These are phyloP conservation scores for Hymenoscyphus salicellus DNA, from an alignment of 2,329 filamentous ascomycete species.

Conservation along the genomic window DNA sequence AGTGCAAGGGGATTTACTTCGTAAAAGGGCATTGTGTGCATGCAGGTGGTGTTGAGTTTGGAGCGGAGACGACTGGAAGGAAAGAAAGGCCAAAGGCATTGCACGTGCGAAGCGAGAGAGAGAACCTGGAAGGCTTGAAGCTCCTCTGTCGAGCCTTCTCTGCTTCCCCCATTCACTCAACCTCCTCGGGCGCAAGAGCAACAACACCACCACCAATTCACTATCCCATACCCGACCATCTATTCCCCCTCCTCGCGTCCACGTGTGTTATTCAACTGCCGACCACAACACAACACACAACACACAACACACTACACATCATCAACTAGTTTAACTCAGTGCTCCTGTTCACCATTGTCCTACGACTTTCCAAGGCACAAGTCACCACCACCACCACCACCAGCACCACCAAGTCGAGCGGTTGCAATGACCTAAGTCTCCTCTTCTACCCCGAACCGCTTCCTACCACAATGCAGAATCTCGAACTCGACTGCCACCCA, in stretches of 20 bases:
- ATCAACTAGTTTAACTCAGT: not conserved
- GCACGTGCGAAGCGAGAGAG: not conserved
- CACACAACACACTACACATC: not conserved
- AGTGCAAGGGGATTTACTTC: too few species aligned
- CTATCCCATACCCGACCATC: not conserved
- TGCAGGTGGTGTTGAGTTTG: not conserved
- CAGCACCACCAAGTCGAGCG: conserved; percentile 13
- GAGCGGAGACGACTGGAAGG: too few species aligned
- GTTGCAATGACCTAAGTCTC: conserved; percentile 33
- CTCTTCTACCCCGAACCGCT: conserved; percentile 14
- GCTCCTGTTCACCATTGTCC: conserved; percentile 5
- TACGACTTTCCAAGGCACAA: conserved; percentile 24
- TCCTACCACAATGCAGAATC: conserved; percentile 37
- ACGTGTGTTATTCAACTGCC: conserved; percentile 1
- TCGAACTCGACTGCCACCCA: conserved; percentile 29
- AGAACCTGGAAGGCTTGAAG: not conserved
- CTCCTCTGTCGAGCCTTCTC: not conserved
- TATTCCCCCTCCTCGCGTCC: not conserved
- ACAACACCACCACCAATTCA: not conserved
- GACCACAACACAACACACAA: not conserved
- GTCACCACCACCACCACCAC: conserved; percentile 1
- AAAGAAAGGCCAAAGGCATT: not conserved
- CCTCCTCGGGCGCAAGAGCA: not conserved
- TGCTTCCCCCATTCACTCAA: not conserved
- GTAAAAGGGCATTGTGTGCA: too few species aligned